Conservation (phyloP, 2,329 filamentous ascomycete species). For the Fusarium siculi region DNA sequence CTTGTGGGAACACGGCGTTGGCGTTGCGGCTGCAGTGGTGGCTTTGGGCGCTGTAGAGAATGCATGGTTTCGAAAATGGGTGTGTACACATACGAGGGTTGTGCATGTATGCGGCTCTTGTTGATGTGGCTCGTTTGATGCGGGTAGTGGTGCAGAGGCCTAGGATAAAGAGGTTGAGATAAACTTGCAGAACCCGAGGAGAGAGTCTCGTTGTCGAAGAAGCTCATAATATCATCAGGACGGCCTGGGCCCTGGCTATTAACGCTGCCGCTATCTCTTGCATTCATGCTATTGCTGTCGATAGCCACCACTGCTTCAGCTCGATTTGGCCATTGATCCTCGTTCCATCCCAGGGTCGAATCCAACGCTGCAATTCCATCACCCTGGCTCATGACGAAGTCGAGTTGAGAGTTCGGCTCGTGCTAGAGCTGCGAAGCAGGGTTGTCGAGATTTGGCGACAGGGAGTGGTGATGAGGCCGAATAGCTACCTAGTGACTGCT, state of each 20-base stretch:
- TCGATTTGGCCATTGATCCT: slow-evolving; percentile 28
- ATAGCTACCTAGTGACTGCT: slow-evolving; percentile 31
- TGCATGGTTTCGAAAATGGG: slow-evolving; percentile 32
- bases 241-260: slow-evolving; percentile 27
- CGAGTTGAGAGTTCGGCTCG: slow-evolving; percentile 25
- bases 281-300: slow-evolving; percentile 24
- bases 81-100: slow-evolving; percentile 33
- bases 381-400: slow-evolving; percentile 42
- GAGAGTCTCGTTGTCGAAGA: slow-evolving; percentile 44
- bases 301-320: slow-evolving; percentile 24
- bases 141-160: slow-evolving; percentile 35
- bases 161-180: slow-evolving; percentile 29
- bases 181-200: slow-evolving; percentile 37
- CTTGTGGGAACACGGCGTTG: slow-evolving; percentile 25
- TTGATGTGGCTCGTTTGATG: slow-evolving; percentile 19
- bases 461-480: slow-evolving; percentile 39
- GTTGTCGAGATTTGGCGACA: slow-evolving; percentile 35
- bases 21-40: slow-evolving; percentile 26
- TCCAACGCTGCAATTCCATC: slow-evolving; percentile 36
- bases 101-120: slow-evolving; percentile 26
- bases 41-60: slow-evolving; percentile 24
- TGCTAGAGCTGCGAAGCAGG: slow-evolving; percentile 33
- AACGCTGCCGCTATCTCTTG: slow-evolving; percentile 25
- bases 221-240: slow-evolving; percentile 42
- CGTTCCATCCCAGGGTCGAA: slow-evolving; percentile 36